Base-by-base conservation (phyloP, 768 basidiomycete genomes). In the Hypholoma fasciculare region DNA sequence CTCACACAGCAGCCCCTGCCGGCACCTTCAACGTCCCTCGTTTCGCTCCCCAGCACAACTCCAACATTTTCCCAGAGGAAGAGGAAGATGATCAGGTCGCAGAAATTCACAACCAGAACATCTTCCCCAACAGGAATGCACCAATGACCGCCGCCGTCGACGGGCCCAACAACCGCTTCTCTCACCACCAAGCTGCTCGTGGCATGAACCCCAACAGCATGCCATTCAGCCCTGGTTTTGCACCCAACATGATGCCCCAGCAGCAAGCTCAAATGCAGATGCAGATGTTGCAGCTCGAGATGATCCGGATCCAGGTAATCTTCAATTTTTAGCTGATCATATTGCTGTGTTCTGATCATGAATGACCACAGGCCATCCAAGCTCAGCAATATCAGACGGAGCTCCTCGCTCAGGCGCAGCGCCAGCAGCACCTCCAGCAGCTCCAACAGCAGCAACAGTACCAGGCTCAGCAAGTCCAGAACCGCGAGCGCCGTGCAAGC, bases 211-310 rank as follows among this genome's bases (percentile, higher is more conserved):
- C 77, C 59, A 81, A 79, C 75, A 81, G 74, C 76, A 74, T 72
- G 69, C 84, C 80, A 59, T 84, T 87, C 71, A 83, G 72, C 52
- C 78, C 76, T 46, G 76, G 80, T 26, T 81, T 83, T 66, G 75
- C 78, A 44, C 69, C 79, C 42, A 77, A 76, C 60, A 60, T 75
- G 60, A 74, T 79, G 67, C 71, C 75, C 42, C 85, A 82, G 48
- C 48, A 49, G 16, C 48, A 49, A 62, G 65, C 75, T 46, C 69
- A 73, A 34, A 76, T 90, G 55, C 91, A 92, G 74, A 80, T 93
- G 81, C 91, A 94, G 75, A 79, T 93, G 79, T 82, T 93, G 75
- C 92, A 94, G 68, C 77, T 94, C 56, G 92, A 94, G 75, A 82
- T 94, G 64, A 72, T 92, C 69, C 84, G 83, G 69, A 82, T 94